Base-by-base conservation (phyloP, 345 rosid species). In the Corymbia maculata region DNA sequence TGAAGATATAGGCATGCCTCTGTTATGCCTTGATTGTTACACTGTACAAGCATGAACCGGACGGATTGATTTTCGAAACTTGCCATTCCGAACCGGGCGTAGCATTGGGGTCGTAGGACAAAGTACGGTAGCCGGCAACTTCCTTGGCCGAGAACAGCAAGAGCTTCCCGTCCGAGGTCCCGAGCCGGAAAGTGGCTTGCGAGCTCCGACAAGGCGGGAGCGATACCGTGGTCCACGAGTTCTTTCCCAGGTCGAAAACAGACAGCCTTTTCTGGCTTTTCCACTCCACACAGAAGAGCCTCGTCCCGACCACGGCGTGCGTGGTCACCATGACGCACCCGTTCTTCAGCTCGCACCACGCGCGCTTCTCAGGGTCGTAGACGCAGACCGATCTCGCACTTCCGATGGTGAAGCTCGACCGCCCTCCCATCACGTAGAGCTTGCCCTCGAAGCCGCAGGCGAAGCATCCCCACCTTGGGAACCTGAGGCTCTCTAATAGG, bases 261-360 rank as follows among this genome's bases (percentile, higher is more conserved):
- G 97, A 89, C 87, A 98, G 91, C 90, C 93, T 98, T 92, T 99
- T 86, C 91, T 96, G 97, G 92, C 94, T 94, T 87, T 94, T 98
- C 99, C 99, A 97, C 82, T 97, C 98, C 89, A 96, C 93, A 86
- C 99, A 98, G 91, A 91, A 97, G 88, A 98, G 96, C 91, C 95
- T 96, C 87, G 91, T 91, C 22, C 92, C 97, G 85, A 97, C 91
- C 86, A 93, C 97, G 51, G 97, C 98, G 92, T 97, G 98, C 86
- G 99, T 95, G 51, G 99, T 98, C 80, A 95, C 98, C 99, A 96
- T 97, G 28, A 95, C 98, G 87, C 98, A 92, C 50, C 99, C 99
- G 68, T 95, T 97, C 93, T 96, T 98, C 92, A 95, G 93, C 87
- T 96, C 94, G 75, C 92, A 30, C 99, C 99, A 98, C 66, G 89